Evolutionary conservation across 805 yeast genomes (phyloP).

Genomic region (Yarrowia sp.): DNA sequence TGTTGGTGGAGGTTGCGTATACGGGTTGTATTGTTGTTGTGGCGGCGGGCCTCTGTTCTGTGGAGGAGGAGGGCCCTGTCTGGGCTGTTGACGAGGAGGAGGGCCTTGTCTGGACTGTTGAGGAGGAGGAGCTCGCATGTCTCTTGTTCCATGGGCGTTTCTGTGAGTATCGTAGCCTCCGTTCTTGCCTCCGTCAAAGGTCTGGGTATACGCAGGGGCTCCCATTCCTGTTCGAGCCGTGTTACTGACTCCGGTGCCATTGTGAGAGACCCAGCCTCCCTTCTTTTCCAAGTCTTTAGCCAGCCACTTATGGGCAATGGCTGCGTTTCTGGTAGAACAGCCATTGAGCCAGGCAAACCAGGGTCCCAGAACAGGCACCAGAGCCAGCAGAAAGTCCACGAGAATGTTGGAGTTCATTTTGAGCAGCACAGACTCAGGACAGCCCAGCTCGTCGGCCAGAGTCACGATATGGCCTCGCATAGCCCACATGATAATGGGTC

Average conservation of each 20-base stretch:
- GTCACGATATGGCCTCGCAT: constrained; percentile 73
- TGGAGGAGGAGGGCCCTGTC: not conserved
- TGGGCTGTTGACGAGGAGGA: not conserved
- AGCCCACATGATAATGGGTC: constrained; percentile 81
- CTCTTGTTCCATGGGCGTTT: constrained; percentile 5
- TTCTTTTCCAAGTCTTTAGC: constrained; percentile 23
- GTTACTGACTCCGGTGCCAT: constrained; percentile 9
- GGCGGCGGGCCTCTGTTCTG: not conserved
- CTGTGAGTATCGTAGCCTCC: constrained; percentile 4
- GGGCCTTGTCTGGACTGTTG: not conserved
- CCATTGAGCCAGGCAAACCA: constrained; percentile 81
- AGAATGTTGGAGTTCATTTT: constrained; percentile 79
- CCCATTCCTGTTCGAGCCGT: constrained; percentile 11
- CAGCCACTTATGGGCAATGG: constrained; percentile 47
- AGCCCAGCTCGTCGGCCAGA: constrained; percentile 62
- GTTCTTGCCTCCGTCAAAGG: constrained; percentile 1
- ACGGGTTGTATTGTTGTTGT: constrained; percentile 23
- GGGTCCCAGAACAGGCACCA: constrained; percentile 83
- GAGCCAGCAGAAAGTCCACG: constrained; percentile 73
- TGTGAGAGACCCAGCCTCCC: constrained; percentile 33
- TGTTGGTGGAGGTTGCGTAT: constrained; percentile 13
- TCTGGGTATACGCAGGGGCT: constrained; percentile 13
- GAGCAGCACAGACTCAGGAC: constrained; percentile 67
- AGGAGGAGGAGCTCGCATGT: constrained; percentile 12
- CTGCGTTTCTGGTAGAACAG: constrained; percentile 90